Evolutionary conservation across 129 eudicot species (phyloP).

Genomic region (Flaveria brownii): DNA sequence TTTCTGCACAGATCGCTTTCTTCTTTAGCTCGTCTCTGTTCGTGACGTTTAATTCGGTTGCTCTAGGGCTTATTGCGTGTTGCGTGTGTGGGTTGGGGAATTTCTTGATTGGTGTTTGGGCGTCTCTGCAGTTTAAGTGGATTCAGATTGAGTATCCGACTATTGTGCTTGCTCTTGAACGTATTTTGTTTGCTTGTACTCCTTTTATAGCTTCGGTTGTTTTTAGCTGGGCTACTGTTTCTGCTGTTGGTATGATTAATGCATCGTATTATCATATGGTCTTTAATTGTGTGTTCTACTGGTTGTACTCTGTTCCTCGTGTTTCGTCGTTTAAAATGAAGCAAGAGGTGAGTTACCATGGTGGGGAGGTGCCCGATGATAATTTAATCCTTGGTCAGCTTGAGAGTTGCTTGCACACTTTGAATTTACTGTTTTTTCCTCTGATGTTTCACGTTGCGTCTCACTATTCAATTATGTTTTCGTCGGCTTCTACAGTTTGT

Average conservation of each 20-base stretch:
- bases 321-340: slow-evolving; percentile 72
- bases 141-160: slow-evolving; percentile 87
- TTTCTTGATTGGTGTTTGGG: slow-evolving; percentile 89
- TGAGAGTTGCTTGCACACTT: slow-evolving; percentile 80
- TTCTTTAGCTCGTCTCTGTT: slow-evolving; percentile 64
- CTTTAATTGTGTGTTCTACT: slow-evolving; percentile 72
- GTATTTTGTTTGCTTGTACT: slow-evolving; percentile 71
- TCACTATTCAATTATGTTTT: slow-evolving; percentile 59
- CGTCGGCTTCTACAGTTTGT: slow-evolving; percentile 62
- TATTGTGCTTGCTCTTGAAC: slow-evolving; percentile 75
- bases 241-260: slow-evolving; percentile 81
- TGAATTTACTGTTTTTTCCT: slow-evolving; percentile 66
- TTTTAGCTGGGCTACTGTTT: slow-evolving; percentile 87
- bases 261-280: slow-evolving; percentile 74
- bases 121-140: slow-evolving; percentile 93
- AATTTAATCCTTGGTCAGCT: slow-evolving; percentile 71
- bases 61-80: slow-evolving; percentile 54
- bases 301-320: slow-evolving; percentile 83
- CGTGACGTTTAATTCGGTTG: slow-evolving; percentile 46
- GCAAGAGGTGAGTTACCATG: slow-evolving; percentile 71
- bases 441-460: slow-evolving; percentile 74
- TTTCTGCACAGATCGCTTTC: slow-evolving; percentile 80
- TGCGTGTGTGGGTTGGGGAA: slow-evolving; percentile 58
- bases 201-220: slow-evolving; percentile 62
- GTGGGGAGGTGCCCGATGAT: slow-evolving; percentile 83